Base-by-base conservation (phyloP, 2,329 filamentous ascomycete genomes). In the Cercospora brassicicola region DNA sequence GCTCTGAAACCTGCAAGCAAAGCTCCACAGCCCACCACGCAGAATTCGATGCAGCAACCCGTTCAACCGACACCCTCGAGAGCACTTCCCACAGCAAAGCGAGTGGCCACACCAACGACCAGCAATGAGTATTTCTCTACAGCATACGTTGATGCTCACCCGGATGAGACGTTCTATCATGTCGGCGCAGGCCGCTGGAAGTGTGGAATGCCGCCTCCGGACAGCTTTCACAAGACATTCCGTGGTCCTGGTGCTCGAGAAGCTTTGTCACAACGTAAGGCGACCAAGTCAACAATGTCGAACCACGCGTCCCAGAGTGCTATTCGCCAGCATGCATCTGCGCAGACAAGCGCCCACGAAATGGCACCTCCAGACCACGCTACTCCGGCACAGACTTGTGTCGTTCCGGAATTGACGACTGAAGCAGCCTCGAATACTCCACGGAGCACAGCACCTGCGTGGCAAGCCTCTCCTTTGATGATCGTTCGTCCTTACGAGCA, bases 101-200 rank as follows among this genome's bases (percentile, higher is more conserved):
- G 23, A 26, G 26, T 33, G 9, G 18, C 30, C 48, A 20, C 31
- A 18, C 31, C 53, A 15, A 31, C 10, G 18, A 20, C 45, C 8
- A 36, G 55, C 28, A 59, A 36, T 39, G 45, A 63, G 23, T 63
- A 63, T 30, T 63, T 63, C 33, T 55, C 64, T 33, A 65, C 64
- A 28, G 63, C 60, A 4, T 72, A 71, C 48, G 69, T 69, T 2
- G 31, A 67, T 51, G 55, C 62, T 11, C 71, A 68, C 45, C 67
- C 71, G 10, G 36, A 67, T 18, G 71, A 71, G 56, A 68, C 59
- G 11, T 72, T 71, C 23, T 55, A 71, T 42, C 71, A 72, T 45
- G 65, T 65, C 11, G 71, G 69, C 15, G 53, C 26, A 28, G 67
- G 66, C 42, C 64, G 64, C n/a, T 68, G 67, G 64, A 56, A 62